Conservation (phyloP, 2,329 filamentous ascomycete species). For the Botrytis paeoniae region DNA sequence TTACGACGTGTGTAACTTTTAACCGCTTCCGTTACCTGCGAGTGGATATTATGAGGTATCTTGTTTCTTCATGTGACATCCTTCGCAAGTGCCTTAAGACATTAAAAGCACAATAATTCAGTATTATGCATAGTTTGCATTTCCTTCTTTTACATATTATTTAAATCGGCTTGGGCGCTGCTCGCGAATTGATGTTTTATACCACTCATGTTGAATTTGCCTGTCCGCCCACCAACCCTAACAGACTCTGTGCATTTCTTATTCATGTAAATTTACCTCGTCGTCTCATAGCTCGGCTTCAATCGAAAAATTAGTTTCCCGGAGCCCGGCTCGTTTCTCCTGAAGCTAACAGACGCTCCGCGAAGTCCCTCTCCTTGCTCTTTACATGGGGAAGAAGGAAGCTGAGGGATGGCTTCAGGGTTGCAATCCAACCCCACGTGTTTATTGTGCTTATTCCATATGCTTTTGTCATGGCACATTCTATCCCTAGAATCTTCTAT, state of each 20-base stretch:
- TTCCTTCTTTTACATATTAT: background rate
- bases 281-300: background rate
- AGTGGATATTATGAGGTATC: background rate
- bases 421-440: background rate
- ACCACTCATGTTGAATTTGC: background rate
- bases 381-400: background rate
- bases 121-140: background rate
- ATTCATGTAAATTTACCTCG: background rate
- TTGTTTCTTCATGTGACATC: background rate
- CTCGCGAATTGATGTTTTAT: background rate
- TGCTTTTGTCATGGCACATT: background rate
- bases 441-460: background rate
- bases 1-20: background rate
- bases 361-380: background rate
- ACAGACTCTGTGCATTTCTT: background rate
- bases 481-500: background rate
- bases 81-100: too few relatives aligned
- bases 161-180: background rate
- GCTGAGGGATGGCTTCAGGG: background rate
- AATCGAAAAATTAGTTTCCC: background rate
- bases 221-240: background rate
- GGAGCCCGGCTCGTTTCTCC: background rate
- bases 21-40: background rate
- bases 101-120: background rate
- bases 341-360: background rate